Evolutionary conservation across 208 protist species (phyloP), one percentile per base, ranked within the genome.

Genomic region (Sergeia podlipaevii): DNA sequence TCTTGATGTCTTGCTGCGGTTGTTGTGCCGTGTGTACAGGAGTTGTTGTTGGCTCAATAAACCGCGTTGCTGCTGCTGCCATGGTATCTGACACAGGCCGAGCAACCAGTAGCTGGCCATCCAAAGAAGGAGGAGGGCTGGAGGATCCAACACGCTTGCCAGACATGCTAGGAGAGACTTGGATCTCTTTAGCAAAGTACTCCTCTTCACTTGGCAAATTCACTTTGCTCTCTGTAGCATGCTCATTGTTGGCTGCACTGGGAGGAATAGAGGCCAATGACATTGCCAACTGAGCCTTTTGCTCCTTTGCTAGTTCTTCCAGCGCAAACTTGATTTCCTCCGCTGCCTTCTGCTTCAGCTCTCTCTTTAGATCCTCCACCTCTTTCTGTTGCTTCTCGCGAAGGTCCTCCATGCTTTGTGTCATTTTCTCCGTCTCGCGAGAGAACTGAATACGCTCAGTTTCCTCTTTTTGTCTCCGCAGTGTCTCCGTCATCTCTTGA

Each of bases 311-410:
- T 32, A 82, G 42, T 17, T 82, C 73, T 13, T 75, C 63, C 53
- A 84, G 47, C 37, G 69, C 65, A 23, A 66, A 51, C 41, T 74
- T 80, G 7, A 84, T 54, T 56, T 85, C 80, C 20, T 77, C 58
- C 41, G 81, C 74, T 1, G 76, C 76, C 21, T 70, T 67, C 17
- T 63, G 44, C 26, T 71, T 77, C 1, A 84, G 57, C 34, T 82
- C 70, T 26, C 43, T 37, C 43, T 77, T 76, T 18, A 82, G 47
- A 18, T 56, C 49, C 27, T 77, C 69, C 1, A 87, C 41, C 58
- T 82, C 74, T 24, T 68, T 65, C 13, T 41, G 38, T 37, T 81
- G 60, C 5, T 53, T 37, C 5, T 27, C 36, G 13, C 51, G 70
- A 4, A 66, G 60, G 17, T 66, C 67, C 3, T 54, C 55, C 36